Percentiles rank a stretch among this genome's conserved stretches.
Conservation (phyloP, 306 rosid species). For the Rosa chinensis region DNA sequence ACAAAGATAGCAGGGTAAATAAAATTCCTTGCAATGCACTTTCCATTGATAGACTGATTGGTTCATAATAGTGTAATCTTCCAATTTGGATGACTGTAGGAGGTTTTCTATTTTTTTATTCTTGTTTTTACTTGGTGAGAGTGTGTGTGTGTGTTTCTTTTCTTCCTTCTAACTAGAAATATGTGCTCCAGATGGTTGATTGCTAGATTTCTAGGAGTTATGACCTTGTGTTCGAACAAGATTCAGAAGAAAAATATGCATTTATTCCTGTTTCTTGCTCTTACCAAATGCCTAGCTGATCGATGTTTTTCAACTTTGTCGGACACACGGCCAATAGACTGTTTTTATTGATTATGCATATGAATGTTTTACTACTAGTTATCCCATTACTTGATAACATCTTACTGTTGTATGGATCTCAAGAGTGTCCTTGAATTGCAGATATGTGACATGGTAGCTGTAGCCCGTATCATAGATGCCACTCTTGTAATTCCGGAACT, state of each 20-base stretch:
- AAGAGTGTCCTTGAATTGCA: slow-evolving; percentile 39
- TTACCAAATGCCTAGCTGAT: background rate
- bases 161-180: background rate
- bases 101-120: background rate
- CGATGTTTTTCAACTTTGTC: background rate
- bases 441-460: slow-evolving; percentile 99
- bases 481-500: slow-evolving; percentile 95
- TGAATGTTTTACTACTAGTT: background rate
- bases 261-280: background rate
- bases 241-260: background rate
- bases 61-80: background rate
- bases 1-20: background rate
- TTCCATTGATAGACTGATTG: background rate
- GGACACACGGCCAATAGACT: background rate
- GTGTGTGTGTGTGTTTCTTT: background rate
- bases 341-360: background rate
- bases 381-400: slow-evolving; percentile 8
- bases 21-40: slow-evolving; percentile 5
- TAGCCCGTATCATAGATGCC: slow-evolving; percentile 87
- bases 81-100: background rate
- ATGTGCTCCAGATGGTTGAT: background rate
- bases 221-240: background rate
- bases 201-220: background rate
- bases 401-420: slow-evolving; percentile 15
- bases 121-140: background rate